Conservation (phyloP, 768 basidiomycete species). For the Chalciporus sphaerocephalus region DNA sequence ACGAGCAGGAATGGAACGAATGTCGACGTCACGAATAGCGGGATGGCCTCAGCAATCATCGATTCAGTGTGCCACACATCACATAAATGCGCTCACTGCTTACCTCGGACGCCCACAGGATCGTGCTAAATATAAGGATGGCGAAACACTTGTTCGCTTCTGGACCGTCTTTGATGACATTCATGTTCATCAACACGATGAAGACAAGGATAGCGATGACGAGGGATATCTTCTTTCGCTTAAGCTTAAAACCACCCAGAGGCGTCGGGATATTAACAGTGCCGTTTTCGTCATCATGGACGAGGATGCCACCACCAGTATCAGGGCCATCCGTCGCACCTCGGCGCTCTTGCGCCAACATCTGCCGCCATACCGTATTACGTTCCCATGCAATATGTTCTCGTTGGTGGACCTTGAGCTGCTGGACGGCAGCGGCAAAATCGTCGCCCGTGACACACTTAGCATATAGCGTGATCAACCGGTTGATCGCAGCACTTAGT, state of each 20-base stretch:
- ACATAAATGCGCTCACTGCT: slow-evolving; percentile 14
- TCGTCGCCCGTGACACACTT: slow-evolving; percentile 82
- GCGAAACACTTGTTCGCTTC: slow-evolving; percentile 90
- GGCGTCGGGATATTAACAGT: slow-evolving; percentile 53
- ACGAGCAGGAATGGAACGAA: slow-evolving; percentile 85
- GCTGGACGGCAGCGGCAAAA: slow-evolving; percentile 60
- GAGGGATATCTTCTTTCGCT: slow-evolving; percentile 55
- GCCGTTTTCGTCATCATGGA: slow-evolving; percentile 38
- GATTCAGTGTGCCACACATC: neutral
- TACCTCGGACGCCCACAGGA: slow-evolving; percentile 97
- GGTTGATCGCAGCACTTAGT: slow-evolving; percentile 52
- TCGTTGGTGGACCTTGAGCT: slow-evolving; percentile 80
- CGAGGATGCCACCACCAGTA: slow-evolving; percentile 43
- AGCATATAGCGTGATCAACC: slow-evolving; percentile 71
- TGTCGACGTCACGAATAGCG: slow-evolving; percentile 94
- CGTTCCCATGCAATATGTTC: slow-evolving; percentile 97
- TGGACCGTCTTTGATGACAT: slow-evolving; percentile 48
- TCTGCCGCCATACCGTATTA: slow-evolving; percentile 95
- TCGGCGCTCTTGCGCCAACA: slow-evolving; percentile 79
- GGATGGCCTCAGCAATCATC: slow-evolving; percentile 68
- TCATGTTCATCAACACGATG: slow-evolving; percentile 53
- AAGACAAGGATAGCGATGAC: slow-evolving; percentile 57
- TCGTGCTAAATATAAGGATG: slow-evolving; percentile 81
- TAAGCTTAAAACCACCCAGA: slow-evolving; percentile 62
- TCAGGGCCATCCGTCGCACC: slow-evolving; percentile 40